phyloP scores from a whole-genome alignment of 768 basidiomycete species.

The Epithele typhae region DNA sequence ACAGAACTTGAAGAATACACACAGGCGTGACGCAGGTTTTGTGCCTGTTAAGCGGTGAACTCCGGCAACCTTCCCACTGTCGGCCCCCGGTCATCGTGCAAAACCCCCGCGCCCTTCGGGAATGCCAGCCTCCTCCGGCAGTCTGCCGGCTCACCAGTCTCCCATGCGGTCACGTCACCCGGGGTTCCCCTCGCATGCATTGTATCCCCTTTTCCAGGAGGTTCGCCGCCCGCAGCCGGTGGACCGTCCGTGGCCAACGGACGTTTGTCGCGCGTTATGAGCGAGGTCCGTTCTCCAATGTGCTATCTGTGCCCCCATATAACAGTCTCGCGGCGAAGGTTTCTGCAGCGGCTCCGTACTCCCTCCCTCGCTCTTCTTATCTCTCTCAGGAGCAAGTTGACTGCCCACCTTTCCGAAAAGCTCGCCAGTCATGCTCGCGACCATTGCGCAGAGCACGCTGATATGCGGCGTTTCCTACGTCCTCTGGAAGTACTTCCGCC shows the following conservation, averaged over 20 bases:
- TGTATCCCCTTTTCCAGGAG: not conserved
- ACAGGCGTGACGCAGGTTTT: too few species aligned
- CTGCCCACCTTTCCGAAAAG: too few species aligned
- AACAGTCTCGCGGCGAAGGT: not conserved
- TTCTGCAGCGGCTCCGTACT: not conserved
- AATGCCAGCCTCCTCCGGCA: not conserved
- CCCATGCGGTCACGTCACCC: not conserved
- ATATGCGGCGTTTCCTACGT: conserved; percentile 2
- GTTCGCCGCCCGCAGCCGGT: not conserved
- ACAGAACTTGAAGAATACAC: too few species aligned
- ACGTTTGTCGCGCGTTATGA: not conserved
- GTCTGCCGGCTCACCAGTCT: not conserved
- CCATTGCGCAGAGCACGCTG: not conserved
- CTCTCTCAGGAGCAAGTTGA: not conserved
- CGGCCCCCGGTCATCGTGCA: not conserved
- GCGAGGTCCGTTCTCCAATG: not conserved
- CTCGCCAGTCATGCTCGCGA: not conserved
- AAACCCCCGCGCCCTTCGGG: not conserved
- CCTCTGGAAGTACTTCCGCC: conserved; percentile 12
- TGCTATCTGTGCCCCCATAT: not conserved
- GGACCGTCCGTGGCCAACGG: not conserved
- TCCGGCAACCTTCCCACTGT: not conserved
- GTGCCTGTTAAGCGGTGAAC: too few species aligned
- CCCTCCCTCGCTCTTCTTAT: not conserved
- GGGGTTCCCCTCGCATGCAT: too few species aligned